Evolutionary conservation across 148 eudicot genomes (phyloP), one percentile per base, ranked within the genome.

Genomic region (Drosera capensis): DNA sequence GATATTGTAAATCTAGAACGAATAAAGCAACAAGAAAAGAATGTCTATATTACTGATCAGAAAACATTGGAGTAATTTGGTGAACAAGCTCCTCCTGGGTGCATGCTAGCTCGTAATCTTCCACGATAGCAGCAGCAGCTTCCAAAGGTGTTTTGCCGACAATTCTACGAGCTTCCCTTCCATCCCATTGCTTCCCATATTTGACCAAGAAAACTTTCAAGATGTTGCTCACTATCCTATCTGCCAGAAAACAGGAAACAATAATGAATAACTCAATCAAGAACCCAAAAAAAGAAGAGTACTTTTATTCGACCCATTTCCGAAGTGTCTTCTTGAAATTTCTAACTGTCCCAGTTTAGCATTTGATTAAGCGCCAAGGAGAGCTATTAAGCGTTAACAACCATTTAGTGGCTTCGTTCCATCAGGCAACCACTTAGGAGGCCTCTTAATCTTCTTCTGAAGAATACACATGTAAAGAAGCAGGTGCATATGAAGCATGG

Each of bases 171-270:
- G 64, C 73, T 62, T 48, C 71, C 58, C 72, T 75, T 45, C 78
- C 87, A 70, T 90, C 93, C 97, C 95, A 84, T 25, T 78, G 70
- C 73, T 78, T 84, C 50, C 87, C 93, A 68, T 78, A 66, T 68
- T 78, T 80, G 45, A 67, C 59, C 73, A 90, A 68, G 67, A 69
- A 58, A 57, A 30, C 58, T 54, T 45, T 84, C 57, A 90, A 52
- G 45, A 78, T 51, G 51, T 75, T 86, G 44, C 54, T 54, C 54
- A 80, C 81, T 39, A 84, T 61, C 57, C 79, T 87, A 73, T 84
- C 97, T 90, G 78, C 48, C 48, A 70, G 17, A 44, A 62, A 58
- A 57, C 43, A 13, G 54, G 47, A 54, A 36, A 28, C 41, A 41
- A 52, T 62, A 57, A 57, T 18, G 13, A 56, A 25, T 24, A 15